These are phyloP conservation scores for Ramaria sp. DNA, from an alignment of 768 basidiomycete genomes.

Conservation along the genomic window DNA sequence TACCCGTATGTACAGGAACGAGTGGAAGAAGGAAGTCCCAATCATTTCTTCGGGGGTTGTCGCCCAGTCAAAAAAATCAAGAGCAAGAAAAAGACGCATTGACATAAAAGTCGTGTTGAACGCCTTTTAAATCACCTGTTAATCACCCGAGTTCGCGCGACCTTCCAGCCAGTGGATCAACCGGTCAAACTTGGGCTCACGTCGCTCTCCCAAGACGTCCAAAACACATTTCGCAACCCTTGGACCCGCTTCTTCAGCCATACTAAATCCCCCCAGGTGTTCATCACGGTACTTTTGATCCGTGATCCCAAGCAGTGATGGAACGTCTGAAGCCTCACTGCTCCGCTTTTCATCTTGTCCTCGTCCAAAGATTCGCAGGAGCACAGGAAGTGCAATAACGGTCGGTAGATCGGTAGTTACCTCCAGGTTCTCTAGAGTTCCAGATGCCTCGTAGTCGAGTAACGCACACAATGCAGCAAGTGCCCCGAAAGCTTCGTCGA, in stretches of 20 bases:
- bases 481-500: constrained; percentile 66
- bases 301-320: constrained; percentile 42
- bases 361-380: constrained; percentile 37
- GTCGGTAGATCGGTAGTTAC: constrained; percentile 59
- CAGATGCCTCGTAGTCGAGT: constrained; percentile 31
- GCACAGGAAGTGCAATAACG: constrained; percentile 60
- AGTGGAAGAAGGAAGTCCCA: too few relatives aligned
- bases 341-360: constrained; percentile 22
- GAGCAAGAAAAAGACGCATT: neutral
- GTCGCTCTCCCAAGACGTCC: constrained; percentile 28
- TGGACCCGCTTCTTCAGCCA: constrained; percentile 63
- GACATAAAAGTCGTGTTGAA: neutral
- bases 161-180: constrained; percentile 4
- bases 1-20: too few relatives aligned
- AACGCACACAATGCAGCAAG: constrained; percentile 44
- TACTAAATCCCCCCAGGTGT: constrained; percentile 63
- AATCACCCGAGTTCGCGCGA: neutral
- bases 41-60: too few relatives aligned
- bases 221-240: constrained; percentile 48
- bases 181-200: neutral
- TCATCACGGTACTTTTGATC: constrained; percentile 57
- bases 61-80: neutral
- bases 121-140: neutral
- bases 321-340: constrained; percentile 21
- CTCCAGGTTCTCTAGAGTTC: constrained; percentile 32